These are phyloP conservation scores for Quaeritorhiza haematococci DNA, from an alignment of 371 early-diverging fungal species.

Conservation along the genomic window DNA sequence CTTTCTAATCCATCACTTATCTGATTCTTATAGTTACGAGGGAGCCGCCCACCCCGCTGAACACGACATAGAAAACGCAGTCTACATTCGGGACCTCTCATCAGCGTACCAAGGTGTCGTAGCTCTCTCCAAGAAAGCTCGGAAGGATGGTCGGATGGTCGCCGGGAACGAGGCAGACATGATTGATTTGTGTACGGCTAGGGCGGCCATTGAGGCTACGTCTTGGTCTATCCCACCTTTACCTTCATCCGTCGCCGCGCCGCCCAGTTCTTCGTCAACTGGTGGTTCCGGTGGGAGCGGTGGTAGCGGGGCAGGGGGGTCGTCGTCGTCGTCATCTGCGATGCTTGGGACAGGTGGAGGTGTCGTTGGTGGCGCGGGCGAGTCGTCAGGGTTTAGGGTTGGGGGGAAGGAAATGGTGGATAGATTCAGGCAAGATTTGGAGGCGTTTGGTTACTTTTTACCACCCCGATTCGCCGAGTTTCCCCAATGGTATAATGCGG, in stretches of 20 bases:
- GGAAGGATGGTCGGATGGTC: conserved; percentile 15
- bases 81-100: conserved; percentile 29
- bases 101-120: conserved; percentile 23
- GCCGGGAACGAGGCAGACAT: conserved; percentile 25
- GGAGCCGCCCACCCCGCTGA: conserved; percentile 4
- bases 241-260: too few relatives aligned
- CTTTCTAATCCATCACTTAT: too few relatives aligned
- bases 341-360: conserved; percentile 1
- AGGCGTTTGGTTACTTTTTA: conserved; percentile 19
- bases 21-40: conserved; percentile 1
- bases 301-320: background rate
- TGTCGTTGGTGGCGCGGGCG: too few relatives aligned
- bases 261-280: too few relatives aligned
- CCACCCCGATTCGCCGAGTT: conserved; percentile 32
- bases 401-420: conserved; percentile 17
- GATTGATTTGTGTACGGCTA: conserved; percentile 32
- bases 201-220: conserved; percentile 15
- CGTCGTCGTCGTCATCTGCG: background rate
- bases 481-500: conserved; percentile 21
- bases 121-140: conserved; percentile 13
- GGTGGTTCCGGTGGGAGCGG: too few relatives aligned
- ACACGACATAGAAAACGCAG: conserved; percentile 21
- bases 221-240: conserved; percentile 27
- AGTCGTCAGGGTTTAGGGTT: too few relatives aligned
- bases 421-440: conserved; percentile 27